Base-by-base conservation (phyloP, 1,284 basidiomycete species). In the Ceratobasidium sp. region DNA sequence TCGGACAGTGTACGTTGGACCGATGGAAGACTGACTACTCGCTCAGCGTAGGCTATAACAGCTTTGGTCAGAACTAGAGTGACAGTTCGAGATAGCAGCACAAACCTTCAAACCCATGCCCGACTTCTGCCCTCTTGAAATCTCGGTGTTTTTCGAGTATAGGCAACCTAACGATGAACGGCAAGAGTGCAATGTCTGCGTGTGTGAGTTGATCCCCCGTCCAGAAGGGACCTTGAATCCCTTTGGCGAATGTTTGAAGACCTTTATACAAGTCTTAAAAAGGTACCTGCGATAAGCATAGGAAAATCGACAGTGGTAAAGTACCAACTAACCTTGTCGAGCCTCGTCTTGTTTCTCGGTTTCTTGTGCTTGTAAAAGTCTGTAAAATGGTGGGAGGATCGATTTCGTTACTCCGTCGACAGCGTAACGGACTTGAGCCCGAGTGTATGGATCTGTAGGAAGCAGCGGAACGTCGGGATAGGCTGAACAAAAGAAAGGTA, bases 371-470 rank as follows among this genome's bases (percentile, higher is more conserved):
- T 72, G 69, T n/a, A 72, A 38, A 2, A 72, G 57, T 23, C 69
- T 49, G 35, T 72, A 72, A 38, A 72, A 72, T 9, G 69, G 58
- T 21, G 69, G 69, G 8, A 72, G 57, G 9, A 72, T 43, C 7
- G 69, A 72, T 18, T 72, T 72, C 1, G 57, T 61, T 41, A 72
- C 69, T 21, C 57, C 57, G 30, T 72, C 69, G 14, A 72, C 57
- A 13, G 69, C 38, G n/a, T 72, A 72, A n/a, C 69, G 69, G 32
- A 72, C 69, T 62, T 72, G 69, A 41, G 69, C 57, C 18, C 69
- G 69, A 35, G 69, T 35, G 30, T 72, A 72, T 52, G 69, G 69
- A 28, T 72, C 69, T 6, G 69, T 43, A 21, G 69, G 69, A 14
- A 62, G 28, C 21, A 72, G 38, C 13, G 69, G 69, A 30, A 62